Conservation (phyloP, 768 basidiomycete genomes). For the Suillus variegatus region DNA sequence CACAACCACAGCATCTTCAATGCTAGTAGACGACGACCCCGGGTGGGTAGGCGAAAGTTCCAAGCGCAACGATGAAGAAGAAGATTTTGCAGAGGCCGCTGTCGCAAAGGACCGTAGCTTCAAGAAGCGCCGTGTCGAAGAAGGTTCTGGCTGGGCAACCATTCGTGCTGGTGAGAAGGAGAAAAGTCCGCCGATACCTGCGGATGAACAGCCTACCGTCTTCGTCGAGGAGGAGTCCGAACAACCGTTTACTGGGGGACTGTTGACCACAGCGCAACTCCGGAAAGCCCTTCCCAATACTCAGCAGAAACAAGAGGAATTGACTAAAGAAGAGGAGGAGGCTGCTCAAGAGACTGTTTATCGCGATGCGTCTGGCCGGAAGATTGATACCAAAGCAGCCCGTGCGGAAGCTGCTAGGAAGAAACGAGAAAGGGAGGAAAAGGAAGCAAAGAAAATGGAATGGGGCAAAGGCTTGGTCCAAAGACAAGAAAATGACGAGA, state of each 20-base stretch:
- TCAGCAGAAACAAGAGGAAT: conserved; percentile 37
- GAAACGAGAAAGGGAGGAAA: conserved; percentile 83
- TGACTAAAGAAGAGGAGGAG: conserved; percentile 47
- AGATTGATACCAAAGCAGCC: conserved; percentile 85
- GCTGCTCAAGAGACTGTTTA: conserved; percentile 90
- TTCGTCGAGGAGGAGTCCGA: conserved; percentile 48
- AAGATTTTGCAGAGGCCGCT: conserved; percentile 60
- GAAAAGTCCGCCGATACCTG: conserved; percentile 52
- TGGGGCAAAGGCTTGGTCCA: conserved; percentile 98
- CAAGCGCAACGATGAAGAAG: conserved; percentile 56
- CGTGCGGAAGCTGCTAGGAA: conserved; percentile 80
- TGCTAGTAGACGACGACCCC: conserved; percentile 69
- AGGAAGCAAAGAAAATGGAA: conserved; percentile 90
- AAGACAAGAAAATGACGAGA: conserved; percentile 73
- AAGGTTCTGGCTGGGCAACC: conserved; percentile 67
- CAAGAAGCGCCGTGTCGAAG: conserved; percentile 67
- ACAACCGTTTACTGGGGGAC: conserved; percentile 64
- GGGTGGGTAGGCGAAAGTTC: conserved; percentile 57
- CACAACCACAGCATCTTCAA: conserved; percentile 26
- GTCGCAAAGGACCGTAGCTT: conserved; percentile 76
- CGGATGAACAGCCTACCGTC: conserved; percentile 69
- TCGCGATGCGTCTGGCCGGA: conserved; percentile 84
- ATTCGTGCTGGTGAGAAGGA: conserved; percentile 53
- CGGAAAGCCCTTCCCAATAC: conserved; percentile 58
- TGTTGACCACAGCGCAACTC: conserved; percentile 76